These are phyloP conservation scores for Alternaria arborescens DNA, from an alignment of 2,329 filamentous ascomycete species.

Conservation along the genomic window DNA sequence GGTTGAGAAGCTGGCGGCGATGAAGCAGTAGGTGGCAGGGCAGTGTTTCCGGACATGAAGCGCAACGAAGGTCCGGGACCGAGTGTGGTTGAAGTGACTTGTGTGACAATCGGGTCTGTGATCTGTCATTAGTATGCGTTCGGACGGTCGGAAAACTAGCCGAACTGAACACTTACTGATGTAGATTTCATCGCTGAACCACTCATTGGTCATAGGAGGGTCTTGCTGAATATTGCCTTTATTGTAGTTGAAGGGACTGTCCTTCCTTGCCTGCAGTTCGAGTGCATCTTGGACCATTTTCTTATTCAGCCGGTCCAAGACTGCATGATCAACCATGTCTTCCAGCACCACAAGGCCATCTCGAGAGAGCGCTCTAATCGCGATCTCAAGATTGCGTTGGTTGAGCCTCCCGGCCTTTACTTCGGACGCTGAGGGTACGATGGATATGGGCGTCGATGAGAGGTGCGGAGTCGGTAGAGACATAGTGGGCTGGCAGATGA, in stretches of 20 bases:
- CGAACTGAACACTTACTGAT: conserved; percentile 54
- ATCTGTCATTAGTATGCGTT: background rate
- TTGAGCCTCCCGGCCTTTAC: conserved; percentile 51
- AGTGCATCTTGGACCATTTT: conserved; percentile 69
- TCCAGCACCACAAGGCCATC: conserved; percentile 48
- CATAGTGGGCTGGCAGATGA: conserved; percentile 21
- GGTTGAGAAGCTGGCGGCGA: conserved; percentile 45
- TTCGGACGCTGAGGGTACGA: conserved; percentile 55
- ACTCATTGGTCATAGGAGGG: conserved; percentile 60
- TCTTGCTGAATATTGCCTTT: conserved; percentile 70
- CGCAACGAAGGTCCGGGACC: conserved; percentile 43
- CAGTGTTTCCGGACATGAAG: conserved; percentile 49
- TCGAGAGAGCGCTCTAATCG: conserved; percentile 36
- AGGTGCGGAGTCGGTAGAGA: conserved; percentile 15
- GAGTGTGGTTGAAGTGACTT: conserved; percentile 61
- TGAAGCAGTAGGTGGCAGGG: conserved; percentile 56
- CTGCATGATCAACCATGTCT: conserved; percentile 52
- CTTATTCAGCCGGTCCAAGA: conserved; percentile 64
- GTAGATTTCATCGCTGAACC: conserved; percentile 56
- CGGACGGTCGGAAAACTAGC: background rate
- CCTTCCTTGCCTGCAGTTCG: conserved; percentile 59
- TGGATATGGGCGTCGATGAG: conserved; percentile 42
- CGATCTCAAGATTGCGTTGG: conserved; percentile 62
- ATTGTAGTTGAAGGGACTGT: conserved; percentile 70
- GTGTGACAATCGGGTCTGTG: conserved; percentile 63